Evolutionary conservation across 75 land plant genomes (phyloP).

Genomic region (Picea sitchensis): DNA sequence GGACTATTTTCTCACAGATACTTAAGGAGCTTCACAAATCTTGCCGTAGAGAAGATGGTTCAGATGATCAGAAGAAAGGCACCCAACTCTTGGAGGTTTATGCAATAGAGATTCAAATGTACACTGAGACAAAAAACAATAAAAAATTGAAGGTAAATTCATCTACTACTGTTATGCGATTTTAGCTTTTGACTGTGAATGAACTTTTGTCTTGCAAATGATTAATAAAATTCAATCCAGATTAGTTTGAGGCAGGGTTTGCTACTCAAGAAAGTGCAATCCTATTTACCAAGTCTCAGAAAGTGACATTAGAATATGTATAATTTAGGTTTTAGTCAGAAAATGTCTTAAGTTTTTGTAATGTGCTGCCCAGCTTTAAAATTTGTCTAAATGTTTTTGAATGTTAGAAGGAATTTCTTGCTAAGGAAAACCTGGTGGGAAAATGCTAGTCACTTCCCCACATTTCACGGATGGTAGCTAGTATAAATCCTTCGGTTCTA

Average conservation of each 20-base stretch:
- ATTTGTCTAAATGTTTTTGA: neutral
- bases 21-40: slow-evolving; percentile 96
- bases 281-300: neutral
- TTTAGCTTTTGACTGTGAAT: neutral
- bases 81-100: slow-evolving; percentile 95
- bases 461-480: neutral
- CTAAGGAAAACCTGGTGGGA: neutral
- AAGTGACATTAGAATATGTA: neutral
- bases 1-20: slow-evolving; percentile 41
- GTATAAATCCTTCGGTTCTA: neutral
- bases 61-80: slow-evolving; percentile 99
- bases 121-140: slow-evolving; percentile 98
- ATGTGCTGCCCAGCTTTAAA: neutral
- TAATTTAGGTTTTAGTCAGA: no score
- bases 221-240: neutral
- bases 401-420: neutral
- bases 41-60: slow-evolving; percentile 92
- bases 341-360: no score
- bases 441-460: neutral
- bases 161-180: neutral
- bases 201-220: neutral
- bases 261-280: neutral
- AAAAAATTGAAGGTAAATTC: slow-evolving; percentile 83
- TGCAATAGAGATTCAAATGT: slow-evolving; percentile 99
- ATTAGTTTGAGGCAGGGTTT: neutral